Base-by-base conservation (phyloP, 371 early-diverging fungal genomes). In the Mortierella sp. region DNA sequence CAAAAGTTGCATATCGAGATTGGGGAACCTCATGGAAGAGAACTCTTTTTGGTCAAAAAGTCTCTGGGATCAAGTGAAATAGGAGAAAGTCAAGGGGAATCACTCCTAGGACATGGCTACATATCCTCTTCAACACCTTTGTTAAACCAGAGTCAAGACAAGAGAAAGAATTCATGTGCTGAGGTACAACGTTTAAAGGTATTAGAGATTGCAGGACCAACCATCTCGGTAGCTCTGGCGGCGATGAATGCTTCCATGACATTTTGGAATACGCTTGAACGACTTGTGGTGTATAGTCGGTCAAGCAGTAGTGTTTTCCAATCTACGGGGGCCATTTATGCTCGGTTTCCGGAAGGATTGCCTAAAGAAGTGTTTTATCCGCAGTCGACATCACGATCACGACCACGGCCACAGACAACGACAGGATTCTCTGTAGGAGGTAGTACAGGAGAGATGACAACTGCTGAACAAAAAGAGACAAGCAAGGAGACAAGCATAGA, bases 191-290 rank as follows among this genome's bases (percentile, higher is more conserved):
- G 37, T 37, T 37, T 71, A 37, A 21, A 51, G 43, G 23, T 23
- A 7, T 21, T 71, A 50, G 57, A 62, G 28, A 44, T 71, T 19
- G 65, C 72, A 15, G 72, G 72, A 44, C 58, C 60, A 23, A 65
- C 72, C 1, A 43, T 23, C 2, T 21, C 66, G 9, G 56, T 65
- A 3, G 57, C 60, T 12, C 50, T 50, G 55, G 72, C 66, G 7
- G 19, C 61, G 23, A 37, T 43, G 23, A 66, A 53, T 1, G 72
- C 72, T 7, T 30, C 57, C 1, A 23, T 53, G 19, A 57, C 66
- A 9, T 71, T 45, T 37, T 25, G 29, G 43, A 47, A 51, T 37
- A 65, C 57, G 7, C 44, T 71, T 14, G 45, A 57, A 23, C 6
- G 16, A 1, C 45, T 71, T 9, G 28, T 60, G 21, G 72, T 37